Conservation (phyloP, 108 stramenopile species). For the Conticribra weissflogii region DNA sequence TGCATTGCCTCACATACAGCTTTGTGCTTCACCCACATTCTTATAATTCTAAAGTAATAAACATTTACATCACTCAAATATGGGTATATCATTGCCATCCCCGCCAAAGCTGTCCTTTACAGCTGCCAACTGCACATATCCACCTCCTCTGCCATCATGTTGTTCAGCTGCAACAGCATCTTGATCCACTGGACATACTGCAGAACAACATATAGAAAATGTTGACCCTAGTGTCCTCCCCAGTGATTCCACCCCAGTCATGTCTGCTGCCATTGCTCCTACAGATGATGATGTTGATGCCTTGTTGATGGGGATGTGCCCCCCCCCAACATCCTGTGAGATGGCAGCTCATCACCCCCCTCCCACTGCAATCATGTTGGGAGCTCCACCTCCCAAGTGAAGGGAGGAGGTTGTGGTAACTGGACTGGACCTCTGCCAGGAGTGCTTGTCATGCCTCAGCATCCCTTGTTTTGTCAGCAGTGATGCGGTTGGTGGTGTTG, state of each 20-base stretch:
- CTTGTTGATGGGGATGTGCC: too few species aligned
- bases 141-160: conserved; percentile 57
- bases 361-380: too few species aligned
- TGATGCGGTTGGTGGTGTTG: conserved; percentile 78
- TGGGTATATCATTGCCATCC: neutral
- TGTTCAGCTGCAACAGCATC: conserved; percentile 61
- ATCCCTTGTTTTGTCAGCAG: conserved; percentile 59
- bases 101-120: neutral
- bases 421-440: conserved; percentile 69
- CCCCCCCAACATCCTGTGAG: too few species aligned
- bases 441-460: conserved; percentile 87
- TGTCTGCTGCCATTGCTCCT: too few species aligned
- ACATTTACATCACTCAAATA: too few species aligned
- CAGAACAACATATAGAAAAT: conserved; percentile 69
- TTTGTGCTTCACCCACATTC: too few species aligned
- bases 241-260: conserved; percentile 46
- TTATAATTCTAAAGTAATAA: too few species aligned
- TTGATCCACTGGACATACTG: conserved; percentile 62
- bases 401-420: conserved; percentile 54
- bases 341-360: too few species aligned
- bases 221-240: conserved; percentile 69
- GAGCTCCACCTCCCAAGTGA: neutral
- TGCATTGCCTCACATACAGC: too few species aligned
- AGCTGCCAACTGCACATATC: conserved; percentile 55
- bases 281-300: too few species aligned